These are phyloP conservation scores for Penicillium pancosmium DNA, from an alignment of 495 filamentous ascomycete genomes.

Conservation along the genomic window DNA sequence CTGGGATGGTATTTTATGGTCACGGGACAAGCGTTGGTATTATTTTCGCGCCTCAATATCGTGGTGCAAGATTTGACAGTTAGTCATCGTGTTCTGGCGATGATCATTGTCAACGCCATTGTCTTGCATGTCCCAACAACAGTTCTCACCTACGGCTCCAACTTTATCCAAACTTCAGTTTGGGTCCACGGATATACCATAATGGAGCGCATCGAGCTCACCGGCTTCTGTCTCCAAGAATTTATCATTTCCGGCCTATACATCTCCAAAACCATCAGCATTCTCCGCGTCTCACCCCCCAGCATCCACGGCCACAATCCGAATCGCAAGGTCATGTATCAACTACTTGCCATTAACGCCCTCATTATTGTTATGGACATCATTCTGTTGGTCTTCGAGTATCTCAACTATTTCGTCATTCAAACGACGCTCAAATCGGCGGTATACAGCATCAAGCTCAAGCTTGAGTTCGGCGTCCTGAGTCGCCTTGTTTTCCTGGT, in stretches of 20 bases:
- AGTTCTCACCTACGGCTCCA: conserved; percentile 40
- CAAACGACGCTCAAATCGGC: conserved; percentile 18
- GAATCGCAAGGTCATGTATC: conserved; percentile 32
- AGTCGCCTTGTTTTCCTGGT: conserved; percentile 20
- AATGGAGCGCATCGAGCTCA: conserved; percentile 50
- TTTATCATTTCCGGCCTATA: conserved; percentile 53
- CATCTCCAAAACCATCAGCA: conserved; percentile 42
- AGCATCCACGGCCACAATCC: conserved; percentile 21
- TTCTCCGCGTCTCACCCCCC: conserved; percentile 37
- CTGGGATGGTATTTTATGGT: conserved; percentile 49
- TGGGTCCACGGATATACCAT: conserved; percentile 41
- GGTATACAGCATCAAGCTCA: conserved; percentile 25
- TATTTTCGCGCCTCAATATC: conserved; percentile 42
- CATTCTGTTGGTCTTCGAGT: conserved; percentile 15
- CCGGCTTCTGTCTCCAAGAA: conserved; percentile 52
- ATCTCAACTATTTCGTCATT: conserved; percentile 12
- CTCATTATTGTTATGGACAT: conserved; percentile 42
- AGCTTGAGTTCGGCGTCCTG: conserved; percentile 22
- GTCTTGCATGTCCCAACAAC: conserved; percentile 45
- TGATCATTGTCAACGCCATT: conserved; percentile 42
- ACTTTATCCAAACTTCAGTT: conserved; percentile 15
- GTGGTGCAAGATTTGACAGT: conserved; percentile 34
- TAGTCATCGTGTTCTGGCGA: conserved; percentile 31
- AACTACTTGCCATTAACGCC: conserved; percentile 46
- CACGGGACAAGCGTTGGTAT: conserved; percentile 41